These are phyloP conservation scores for Casaregolazyma suthepensis DNA, from an alignment of 1,139 yeast species.

Conservation along the genomic window DNA sequence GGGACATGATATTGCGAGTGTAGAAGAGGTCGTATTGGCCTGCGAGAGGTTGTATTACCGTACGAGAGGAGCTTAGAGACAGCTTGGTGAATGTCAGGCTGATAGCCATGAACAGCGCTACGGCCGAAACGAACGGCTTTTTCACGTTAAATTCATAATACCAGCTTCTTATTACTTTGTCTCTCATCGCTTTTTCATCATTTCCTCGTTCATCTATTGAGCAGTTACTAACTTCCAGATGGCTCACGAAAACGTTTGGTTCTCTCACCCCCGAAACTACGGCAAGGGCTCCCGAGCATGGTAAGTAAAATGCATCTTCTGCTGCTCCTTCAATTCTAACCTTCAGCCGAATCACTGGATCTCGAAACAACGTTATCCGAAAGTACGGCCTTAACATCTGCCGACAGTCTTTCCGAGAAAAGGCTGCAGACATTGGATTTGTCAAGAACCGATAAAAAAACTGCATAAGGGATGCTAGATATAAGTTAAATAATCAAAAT, in stretches of 20 bases:
- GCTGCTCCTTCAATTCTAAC: conserved; percentile 1
- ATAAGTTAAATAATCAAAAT: neutral
- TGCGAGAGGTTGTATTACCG: neutral
- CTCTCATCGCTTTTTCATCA: neutral
- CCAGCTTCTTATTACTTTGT: too few species aligned
- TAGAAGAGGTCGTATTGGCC: neutral
- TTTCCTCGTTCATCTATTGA: conserved; percentile 39
- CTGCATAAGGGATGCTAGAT: neutral
- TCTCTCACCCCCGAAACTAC: conserved; percentile 99
- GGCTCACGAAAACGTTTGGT: conserved; percentile 99
- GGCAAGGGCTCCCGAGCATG: conserved; percentile 99
- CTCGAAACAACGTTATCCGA: conserved; percentile 99
- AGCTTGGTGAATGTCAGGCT: too few species aligned
- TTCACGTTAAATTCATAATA: too few species aligned
- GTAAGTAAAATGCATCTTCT: conserved; percentile 21
- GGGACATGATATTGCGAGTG: neutral
- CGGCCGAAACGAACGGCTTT: too few species aligned
- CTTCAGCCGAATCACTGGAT: conserved; percentile 83
- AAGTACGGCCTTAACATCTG: conserved; percentile 99
- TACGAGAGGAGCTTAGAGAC: neutral
- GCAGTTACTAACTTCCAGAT: conserved; percentile 53
- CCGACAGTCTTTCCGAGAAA: conserved; percentile 99
- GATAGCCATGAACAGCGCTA: too few species aligned
- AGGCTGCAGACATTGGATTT: conserved; percentile 98
- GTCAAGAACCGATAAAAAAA: conserved; percentile 88